Evolutionary conservation across 768 basidiomycete species (phyloP).

Genomic region (Lactifluus echinatus): DNA sequence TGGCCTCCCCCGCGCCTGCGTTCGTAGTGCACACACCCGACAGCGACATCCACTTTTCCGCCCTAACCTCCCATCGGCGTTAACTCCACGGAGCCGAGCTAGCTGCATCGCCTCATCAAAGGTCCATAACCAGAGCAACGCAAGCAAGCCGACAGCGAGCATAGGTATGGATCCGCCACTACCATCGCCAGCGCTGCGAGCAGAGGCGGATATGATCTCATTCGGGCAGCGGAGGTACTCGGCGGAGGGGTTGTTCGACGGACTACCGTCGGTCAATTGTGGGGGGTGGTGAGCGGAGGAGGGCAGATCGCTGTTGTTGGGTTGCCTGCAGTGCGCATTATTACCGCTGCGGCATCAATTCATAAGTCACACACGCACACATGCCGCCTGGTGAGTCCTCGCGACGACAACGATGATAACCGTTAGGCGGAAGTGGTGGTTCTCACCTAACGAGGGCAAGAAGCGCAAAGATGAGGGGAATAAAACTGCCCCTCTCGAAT

Average conservation of each 20-base stretch:
- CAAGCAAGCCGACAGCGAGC: background rate
- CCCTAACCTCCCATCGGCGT: background rate
- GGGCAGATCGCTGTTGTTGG: background rate
- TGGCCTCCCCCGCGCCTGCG: constrained; percentile 6
- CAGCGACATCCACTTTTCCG: constrained; percentile 7
- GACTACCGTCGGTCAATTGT: background rate
- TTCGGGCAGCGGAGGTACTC: background rate
- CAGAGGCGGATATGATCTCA: background rate
- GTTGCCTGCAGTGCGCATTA: background rate
- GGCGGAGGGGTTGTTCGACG: background rate
- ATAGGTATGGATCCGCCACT: background rate
- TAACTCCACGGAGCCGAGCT: background rate
- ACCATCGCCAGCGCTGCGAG: too few species aligned
- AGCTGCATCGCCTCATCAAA: background rate
- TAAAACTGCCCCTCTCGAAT: background rate
- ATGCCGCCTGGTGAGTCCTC: background rate
- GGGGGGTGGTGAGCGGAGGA: background rate
- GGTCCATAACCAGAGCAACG: constrained; percentile 6
- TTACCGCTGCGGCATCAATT: background rate
- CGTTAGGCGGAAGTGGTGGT: background rate
- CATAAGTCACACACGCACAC: background rate
- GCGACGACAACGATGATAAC: background rate
- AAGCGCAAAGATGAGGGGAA: background rate
- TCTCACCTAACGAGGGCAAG: constrained; percentile 4
- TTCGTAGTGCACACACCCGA: constrained; percentile 12